Conservation (phyloP, 768 basidiomycete species). For the Mycena galopus region DNA sequence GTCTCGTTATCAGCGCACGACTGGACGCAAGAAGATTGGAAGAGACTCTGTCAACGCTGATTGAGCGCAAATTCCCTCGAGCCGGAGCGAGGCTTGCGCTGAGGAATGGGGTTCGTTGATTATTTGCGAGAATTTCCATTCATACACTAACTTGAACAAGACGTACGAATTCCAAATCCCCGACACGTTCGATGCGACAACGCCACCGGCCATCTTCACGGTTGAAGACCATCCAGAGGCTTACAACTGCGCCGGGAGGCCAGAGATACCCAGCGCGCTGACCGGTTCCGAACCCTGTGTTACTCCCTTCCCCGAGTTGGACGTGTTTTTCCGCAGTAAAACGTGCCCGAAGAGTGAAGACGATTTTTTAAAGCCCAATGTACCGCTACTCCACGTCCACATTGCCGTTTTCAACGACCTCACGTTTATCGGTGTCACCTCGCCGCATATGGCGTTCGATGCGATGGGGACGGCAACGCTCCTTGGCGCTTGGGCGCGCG, state of each 20-base stretch:
- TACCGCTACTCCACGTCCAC: constrained; percentile 20
- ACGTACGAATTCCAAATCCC: not conserved
- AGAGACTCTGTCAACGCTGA: not conserved
- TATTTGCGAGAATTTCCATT: not conserved
- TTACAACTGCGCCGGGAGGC: not conserved
- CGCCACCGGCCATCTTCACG: too few relatives aligned
- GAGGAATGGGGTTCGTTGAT: constrained; percentile 12
- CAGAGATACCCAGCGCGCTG: not conserved
- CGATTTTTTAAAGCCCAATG: constrained; percentile 14
- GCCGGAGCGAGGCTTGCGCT: constrained; percentile 24
- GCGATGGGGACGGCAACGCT: constrained; percentile 9
- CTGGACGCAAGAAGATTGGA: constrained; percentile 19
- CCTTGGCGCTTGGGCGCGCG: constrained; percentile 10
- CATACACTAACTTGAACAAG: not conserved
- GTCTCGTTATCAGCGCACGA: constrained; percentile 15
- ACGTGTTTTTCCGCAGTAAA: not conserved
- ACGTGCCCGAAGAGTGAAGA: constrained; percentile 1
- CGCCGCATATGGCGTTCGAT: constrained; percentile 18
- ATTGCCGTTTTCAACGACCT: constrained; percentile 27
- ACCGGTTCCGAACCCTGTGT: not conserved
- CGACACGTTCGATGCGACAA: not conserved
- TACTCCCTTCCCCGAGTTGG: not conserved
- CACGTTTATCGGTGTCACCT: constrained; percentile 22
- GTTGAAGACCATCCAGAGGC: not conserved
- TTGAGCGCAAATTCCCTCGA: constrained; percentile 22